Evolutionary conservation across 192 early-diverging fungal genomes (phyloP).

Genomic region (Fimicolochytrium jonesii): DNA sequence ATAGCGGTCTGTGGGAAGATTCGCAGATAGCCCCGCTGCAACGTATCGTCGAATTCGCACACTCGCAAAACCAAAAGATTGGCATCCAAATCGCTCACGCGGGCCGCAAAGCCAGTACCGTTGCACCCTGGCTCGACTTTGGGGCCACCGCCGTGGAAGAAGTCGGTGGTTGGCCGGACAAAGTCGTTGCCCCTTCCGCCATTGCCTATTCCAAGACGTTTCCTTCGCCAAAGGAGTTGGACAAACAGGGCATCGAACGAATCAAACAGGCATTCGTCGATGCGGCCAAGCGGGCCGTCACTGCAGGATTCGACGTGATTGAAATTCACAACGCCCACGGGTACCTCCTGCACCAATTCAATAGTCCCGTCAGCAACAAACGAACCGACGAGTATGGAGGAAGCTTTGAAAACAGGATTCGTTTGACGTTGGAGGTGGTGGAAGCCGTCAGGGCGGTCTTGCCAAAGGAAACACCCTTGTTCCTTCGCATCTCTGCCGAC

Average conservation of each 20-base stretch:
- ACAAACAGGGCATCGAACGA: too few relatives aligned
- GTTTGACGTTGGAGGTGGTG: constrained; percentile 70
- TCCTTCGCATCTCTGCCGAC: too few relatives aligned
- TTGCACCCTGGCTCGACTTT: too few relatives aligned
- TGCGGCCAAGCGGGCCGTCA: constrained; percentile 66
- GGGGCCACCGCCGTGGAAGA: constrained; percentile 24
- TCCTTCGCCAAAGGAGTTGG: too few relatives aligned
- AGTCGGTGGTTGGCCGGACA: constrained; percentile 68
- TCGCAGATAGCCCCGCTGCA: constrained; percentile 60
- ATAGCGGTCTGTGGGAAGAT: constrained; percentile 81
- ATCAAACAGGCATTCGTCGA: too few relatives aligned
- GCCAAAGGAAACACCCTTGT: too few relatives aligned
- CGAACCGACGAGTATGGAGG: constrained; percentile 93
- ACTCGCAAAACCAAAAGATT: constrained; percentile 38
- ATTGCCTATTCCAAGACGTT: too few relatives aligned
- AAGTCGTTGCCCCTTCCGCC: too few relatives aligned
- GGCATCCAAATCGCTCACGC: constrained; percentile 81
- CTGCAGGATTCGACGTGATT: constrained; percentile 76
- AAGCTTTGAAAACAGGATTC: constrained; percentile 79
- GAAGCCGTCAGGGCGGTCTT: constrained; percentile 33
- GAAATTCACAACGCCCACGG: constrained; percentile 93
- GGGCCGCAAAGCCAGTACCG: constrained; percentile 68
- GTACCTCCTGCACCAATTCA: constrained; percentile 77
- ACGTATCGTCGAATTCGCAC: constrained; percentile 59
- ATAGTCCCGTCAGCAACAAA: constrained; percentile 74